Evolutionary conservation across 1,139 yeast genomes (phyloP).

Genomic region (Lodderomyces margitis): DNA sequence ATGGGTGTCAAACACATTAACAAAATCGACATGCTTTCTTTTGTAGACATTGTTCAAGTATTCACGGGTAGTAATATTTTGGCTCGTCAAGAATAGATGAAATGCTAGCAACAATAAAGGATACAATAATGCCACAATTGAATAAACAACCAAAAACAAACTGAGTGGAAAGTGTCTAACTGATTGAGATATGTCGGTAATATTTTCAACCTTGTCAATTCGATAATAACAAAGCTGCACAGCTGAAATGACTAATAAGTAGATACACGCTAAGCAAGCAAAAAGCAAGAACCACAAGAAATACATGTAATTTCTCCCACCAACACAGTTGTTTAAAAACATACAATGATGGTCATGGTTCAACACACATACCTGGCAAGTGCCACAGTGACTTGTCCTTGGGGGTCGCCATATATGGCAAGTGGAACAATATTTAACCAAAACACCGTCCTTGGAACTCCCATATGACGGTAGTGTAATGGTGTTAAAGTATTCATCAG

Average conservation of each 20-base stretch:
- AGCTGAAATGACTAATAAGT: slow-evolving; percentile 25
- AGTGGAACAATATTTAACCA: slow-evolving; percentile 45
- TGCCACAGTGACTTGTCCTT: slow-evolving; percentile 42
- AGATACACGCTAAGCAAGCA: slow-evolving; percentile 21
- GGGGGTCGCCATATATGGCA: slow-evolving; percentile 52
- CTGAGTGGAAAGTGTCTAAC: slow-evolving; percentile 37
- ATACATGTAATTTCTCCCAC: slow-evolving; percentile 31
- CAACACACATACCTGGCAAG: slow-evolving; percentile 44
- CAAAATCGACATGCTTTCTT: slow-evolving; percentile 18
- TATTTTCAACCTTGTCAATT: slow-evolving; percentile 6
- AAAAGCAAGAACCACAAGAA: slow-evolving; percentile 41
- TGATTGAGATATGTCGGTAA: slow-evolving; percentile 21
- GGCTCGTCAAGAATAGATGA: slow-evolving; percentile 53
- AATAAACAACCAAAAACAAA: slow-evolving; percentile 49
- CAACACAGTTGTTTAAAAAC: slow-evolving; percentile 42
- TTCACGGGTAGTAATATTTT: slow-evolving; percentile 73
- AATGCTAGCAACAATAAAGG: slow-evolving; percentile 52
- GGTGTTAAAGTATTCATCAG: slow-evolving; percentile 62
- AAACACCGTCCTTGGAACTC: slow-evolving; percentile 24
- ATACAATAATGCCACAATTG: slow-evolving; percentile 45
- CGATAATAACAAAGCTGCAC: slow-evolving; percentile 30
- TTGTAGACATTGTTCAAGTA: slow-evolving; percentile 43
- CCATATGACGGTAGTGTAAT: slow-evolving; percentile 52
- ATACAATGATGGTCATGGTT: slow-evolving; percentile 45
- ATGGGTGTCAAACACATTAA: slow-evolving; percentile 45